Conservation (phyloP, 306 rosid genomes). For the Senna tora region DNA sequence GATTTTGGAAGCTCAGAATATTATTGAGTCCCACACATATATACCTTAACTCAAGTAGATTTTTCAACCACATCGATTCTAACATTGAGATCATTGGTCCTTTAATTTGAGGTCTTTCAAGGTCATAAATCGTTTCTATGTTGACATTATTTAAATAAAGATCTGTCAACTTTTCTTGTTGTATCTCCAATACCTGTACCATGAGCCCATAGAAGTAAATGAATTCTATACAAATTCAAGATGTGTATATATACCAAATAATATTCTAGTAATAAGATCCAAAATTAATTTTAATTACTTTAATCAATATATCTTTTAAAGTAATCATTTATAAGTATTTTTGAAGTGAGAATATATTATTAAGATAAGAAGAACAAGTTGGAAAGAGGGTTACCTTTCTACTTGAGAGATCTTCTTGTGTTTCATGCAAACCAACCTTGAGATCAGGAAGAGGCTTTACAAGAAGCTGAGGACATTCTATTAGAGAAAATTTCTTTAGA, state of each 20-base stretch:
- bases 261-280: too few relatives aligned
- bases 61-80: neutral
- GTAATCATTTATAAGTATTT: neutral
- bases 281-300: too few relatives aligned
- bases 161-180: neutral
- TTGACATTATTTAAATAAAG: neutral
- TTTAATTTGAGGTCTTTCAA: neutral
- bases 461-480: neutral
- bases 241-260: too few relatives aligned
- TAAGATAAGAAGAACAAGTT: neutral
- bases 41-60: slow-evolving; percentile 7
- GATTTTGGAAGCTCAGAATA: slow-evolving; percentile 22
- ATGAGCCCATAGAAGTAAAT: neutral
- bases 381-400: neutral
- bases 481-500: neutral
- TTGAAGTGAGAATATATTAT: neutral
- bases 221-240: neutral
- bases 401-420: neutral
- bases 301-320: too few relatives aligned
- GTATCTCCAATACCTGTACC: neutral
- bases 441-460: neutral
- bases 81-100: neutral
- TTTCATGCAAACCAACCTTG: neutral
- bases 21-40: slow-evolving; percentile 31
- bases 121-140: slow-evolving; percentile 13